Conservation (phyloP, 1,284 basidiomycete species). For the Nidula niveotomentosa region DNA sequence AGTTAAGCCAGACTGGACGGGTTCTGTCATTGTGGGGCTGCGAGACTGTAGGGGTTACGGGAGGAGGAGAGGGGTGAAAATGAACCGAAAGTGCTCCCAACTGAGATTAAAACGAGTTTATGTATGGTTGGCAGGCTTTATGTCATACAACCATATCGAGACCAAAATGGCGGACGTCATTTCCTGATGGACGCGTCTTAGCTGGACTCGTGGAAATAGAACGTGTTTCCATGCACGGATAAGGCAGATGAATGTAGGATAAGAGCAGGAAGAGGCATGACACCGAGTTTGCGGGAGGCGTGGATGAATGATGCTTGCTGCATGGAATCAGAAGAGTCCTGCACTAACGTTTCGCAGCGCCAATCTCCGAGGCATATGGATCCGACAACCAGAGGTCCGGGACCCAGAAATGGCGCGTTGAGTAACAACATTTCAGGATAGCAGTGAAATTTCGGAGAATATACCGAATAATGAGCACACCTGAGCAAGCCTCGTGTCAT, state of each 20-base stretch:
- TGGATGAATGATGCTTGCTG: too few species aligned
- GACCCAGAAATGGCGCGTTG: too few species aligned
- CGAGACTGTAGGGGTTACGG: neutral
- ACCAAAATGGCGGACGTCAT: neutral
- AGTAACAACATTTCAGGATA: too few species aligned
- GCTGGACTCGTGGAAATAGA: neutral
- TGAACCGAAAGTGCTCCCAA: neutral
- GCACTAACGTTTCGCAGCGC: too few species aligned
- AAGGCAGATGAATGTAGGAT: neutral
- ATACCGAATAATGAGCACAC: too few species aligned
- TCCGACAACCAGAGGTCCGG: too few species aligned
- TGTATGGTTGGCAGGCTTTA: neutral
- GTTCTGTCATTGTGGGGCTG: conserved; percentile 12
- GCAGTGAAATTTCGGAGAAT: too few species aligned
- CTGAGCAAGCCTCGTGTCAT: too few species aligned
- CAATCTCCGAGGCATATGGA: too few species aligned
- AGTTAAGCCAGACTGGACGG: conserved; percentile 26
- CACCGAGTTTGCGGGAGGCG: too few species aligned
- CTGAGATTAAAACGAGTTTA: neutral
- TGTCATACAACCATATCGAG: neutral
- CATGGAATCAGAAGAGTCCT: too few species aligned
- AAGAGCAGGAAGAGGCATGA: too few species aligned
- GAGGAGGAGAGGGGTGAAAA: neutral
- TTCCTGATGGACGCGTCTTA: neutral
- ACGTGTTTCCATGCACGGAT: neutral